Percentiles rank a stretch among this genome's conserved stretches.
These are phyloP conservation scores for Cryptosporidium sp. DNA, from an alignment of 169 alveolate species.

Conservation along the genomic window DNA sequence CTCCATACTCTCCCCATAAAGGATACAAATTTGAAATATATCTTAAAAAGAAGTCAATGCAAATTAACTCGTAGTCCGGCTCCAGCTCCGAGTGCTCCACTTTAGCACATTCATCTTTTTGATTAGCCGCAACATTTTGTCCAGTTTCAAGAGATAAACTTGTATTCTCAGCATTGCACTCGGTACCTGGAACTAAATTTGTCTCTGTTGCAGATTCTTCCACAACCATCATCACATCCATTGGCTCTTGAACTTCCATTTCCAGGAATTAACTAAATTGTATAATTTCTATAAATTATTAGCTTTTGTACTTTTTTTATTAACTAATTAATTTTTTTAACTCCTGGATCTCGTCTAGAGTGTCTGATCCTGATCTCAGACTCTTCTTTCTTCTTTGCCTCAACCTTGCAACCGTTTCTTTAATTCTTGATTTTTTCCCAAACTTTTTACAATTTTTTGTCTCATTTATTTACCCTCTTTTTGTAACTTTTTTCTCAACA, in stretches of 20 bases:
- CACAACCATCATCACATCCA: not conserved
- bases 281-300: not conserved
- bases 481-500: constrained; percentile 2
- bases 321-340: not conserved
- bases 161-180: not conserved
- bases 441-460: not conserved
- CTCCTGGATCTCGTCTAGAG: constrained; percentile 11
- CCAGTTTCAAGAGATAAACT: not conserved
- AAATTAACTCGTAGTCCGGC: constrained; percentile 25
- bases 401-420: constrained; percentile 9
- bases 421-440: constrained; percentile 5
- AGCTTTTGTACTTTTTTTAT: not conserved
- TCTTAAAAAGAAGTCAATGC: constrained; percentile 61
- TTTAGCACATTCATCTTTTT: not conserved
- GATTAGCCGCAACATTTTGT: not conserved
- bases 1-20: constrained; percentile 73
- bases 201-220: constrained; percentile 20
- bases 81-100: not conserved
- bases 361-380: constrained; percentile 11
- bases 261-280: not conserved
- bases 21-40: constrained; percentile 65
- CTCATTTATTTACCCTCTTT: constrained; percentile 48
- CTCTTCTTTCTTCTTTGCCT: not conserved
- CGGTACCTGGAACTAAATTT: constrained; percentile 10
- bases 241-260: not conserved